Evolutionary conservation across 2,329 filamentous ascomycete species (phyloP).

Genomic region (Diplodia scrobiculata): DNA sequence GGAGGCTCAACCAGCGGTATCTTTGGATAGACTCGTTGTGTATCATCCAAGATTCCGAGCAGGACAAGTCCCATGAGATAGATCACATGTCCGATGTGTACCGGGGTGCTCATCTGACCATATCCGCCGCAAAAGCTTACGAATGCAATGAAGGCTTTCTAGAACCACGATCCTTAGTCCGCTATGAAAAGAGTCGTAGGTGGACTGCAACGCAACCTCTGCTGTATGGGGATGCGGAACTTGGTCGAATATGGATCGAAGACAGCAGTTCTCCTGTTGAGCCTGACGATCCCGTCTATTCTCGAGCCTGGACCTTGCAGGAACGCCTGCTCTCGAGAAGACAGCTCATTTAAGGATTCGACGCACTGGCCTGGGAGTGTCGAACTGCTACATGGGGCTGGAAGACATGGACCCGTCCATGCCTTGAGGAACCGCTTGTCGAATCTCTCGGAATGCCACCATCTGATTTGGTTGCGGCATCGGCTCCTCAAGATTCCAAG

Average conservation of each 20-base stretch:
- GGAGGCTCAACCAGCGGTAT: neutral
- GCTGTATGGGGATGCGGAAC: neutral
- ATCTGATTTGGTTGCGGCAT: neutral
- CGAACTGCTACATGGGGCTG: neutral
- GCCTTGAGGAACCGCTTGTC: neutral
- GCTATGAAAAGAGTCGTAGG: neutral
- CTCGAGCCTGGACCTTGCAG: neutral
- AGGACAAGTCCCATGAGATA: neutral
- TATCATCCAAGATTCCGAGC: neutral
- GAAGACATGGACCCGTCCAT: neutral
- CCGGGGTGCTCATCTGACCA: neutral
- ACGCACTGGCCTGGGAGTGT: neutral
- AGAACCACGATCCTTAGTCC: neutral
- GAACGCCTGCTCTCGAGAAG: neutral
- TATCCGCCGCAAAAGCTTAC: neutral
- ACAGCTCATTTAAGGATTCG: neutral
- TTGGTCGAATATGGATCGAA: neutral
- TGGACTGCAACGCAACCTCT: neutral
- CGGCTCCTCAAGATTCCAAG: neutral
- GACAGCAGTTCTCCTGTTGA: too few relatives aligned
- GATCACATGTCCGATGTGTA: neutral
- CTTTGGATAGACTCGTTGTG: neutral
- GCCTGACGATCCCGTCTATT: neutral
- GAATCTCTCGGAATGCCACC: neutral
- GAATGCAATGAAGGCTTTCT: neutral